phyloP scores from a whole-genome alignment of 2,329 filamentous ascomycete genomes.

The Nigrograna mackinnonii region DNA sequence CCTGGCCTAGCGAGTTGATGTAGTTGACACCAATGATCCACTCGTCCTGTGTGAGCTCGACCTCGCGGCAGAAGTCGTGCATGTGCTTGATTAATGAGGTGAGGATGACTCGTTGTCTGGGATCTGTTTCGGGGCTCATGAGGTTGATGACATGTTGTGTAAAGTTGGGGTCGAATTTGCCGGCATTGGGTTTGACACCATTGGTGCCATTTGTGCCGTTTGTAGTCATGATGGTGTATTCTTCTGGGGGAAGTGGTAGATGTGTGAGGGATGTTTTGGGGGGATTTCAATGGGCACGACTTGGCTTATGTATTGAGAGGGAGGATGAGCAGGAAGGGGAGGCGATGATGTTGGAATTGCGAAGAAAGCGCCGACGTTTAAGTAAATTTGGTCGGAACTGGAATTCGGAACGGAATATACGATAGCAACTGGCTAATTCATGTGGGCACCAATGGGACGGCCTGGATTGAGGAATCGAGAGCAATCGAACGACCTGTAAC shows the following conservation, averaged over 20 bases:
- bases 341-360: not conserved
- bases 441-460: not conserved
- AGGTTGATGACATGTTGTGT: slow-evolving; percentile 70
- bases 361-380: not conserved
- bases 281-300: not conserved
- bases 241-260: not conserved
- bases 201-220: slow-evolving; percentile 2
- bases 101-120: slow-evolving; percentile 64
- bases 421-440: not conserved
- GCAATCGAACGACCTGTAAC: not conserved
- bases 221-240: not conserved
- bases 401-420: not conserved
- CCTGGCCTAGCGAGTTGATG: slow-evolving; percentile 70
- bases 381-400: not conserved
- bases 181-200: not conserved
- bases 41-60: slow-evolving; percentile 73
- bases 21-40: slow-evolving; percentile 73
- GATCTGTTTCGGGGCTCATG: slow-evolving; percentile 68
- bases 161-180: slow-evolving; percentile 70
- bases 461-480: not conserved
- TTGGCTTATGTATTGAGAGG: not conserved
- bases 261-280: not conserved
- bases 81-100: slow-evolving; percentile 66
- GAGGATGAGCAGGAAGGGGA: not conserved
- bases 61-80: slow-evolving; percentile 73